Percentiles rank a stretch among this genome's conserved stretches.
These are phyloP conservation scores for Coleophoma eucalyptorum DNA, from an alignment of 2,329 filamentous ascomycete genomes.

Conservation along the genomic window DNA sequence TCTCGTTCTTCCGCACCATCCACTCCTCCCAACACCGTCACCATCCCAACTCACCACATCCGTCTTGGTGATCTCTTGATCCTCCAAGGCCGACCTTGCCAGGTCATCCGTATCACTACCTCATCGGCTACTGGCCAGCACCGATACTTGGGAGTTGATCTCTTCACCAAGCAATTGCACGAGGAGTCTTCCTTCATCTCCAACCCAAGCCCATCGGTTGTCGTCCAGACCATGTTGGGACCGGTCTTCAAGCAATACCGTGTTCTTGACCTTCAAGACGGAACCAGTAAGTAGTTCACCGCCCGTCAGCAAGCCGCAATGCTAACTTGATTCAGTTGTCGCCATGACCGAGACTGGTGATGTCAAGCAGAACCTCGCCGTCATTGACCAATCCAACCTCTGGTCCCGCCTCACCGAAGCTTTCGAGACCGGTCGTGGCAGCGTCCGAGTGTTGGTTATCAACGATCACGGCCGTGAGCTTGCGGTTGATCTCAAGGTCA, in stretches of 20 bases:
- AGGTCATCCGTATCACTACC: constrained; percentile 99
- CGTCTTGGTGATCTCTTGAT: constrained; percentile 98
- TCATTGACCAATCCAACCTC: constrained; percentile 93
- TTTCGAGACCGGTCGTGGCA: constrained; percentile 90
- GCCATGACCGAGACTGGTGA: constrained; percentile 98
- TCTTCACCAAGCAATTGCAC: constrained; percentile 99
- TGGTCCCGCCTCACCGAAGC: constrained; percentile 75
- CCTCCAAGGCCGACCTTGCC: constrained; percentile 97
- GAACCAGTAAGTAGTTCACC: constrained; percentile 45
- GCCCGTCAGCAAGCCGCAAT: not conserved
- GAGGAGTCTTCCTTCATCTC: constrained; percentile 98
- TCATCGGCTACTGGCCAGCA: constrained; percentile 98
- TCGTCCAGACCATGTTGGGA: constrained; percentile 99
- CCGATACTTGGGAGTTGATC: constrained; percentile 98
- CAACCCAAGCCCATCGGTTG: constrained; percentile 92
- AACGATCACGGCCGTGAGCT: constrained; percentile 90
- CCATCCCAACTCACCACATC: constrained; percentile 99
- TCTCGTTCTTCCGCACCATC: not conserved
- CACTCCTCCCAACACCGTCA: constrained; percentile 72
- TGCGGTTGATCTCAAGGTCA: constrained; percentile 97
- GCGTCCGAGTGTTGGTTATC: constrained; percentile 92
- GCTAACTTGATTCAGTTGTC: constrained; percentile 51
- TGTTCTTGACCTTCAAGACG: constrained; percentile 93
- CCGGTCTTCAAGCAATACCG: constrained; percentile 99
- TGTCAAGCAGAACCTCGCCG: constrained; percentile 91